phyloP scores from a whole-genome alignment of 2,329 filamentous ascomycete genomes.

The Didymosphaeria variabile region DNA sequence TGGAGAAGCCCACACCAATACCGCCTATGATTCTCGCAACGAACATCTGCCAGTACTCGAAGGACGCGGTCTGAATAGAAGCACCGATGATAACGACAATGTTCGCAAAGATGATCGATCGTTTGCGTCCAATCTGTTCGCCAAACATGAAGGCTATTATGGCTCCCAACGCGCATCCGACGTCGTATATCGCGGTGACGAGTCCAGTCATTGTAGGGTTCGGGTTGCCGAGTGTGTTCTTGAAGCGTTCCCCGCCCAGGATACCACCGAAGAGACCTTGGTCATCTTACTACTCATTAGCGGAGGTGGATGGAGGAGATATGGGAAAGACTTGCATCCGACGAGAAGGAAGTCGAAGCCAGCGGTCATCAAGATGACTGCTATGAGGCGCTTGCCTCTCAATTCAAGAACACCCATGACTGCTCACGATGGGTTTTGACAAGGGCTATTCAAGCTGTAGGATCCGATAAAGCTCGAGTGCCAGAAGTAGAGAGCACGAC shows the following conservation, averaged over 20 bases:
- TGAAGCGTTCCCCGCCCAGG: slow-evolving; percentile 6
- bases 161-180: slow-evolving; percentile 1
- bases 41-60: slow-evolving; percentile 66
- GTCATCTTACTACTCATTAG: neutral
- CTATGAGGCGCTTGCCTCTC: slow-evolving; percentile 2
- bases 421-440: neutral
- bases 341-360: slow-evolving; percentile 2
- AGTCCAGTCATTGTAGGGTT: neutral
- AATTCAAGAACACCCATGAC: neutral
- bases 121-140: neutral
- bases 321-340: neutral
- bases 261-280: slow-evolving; percentile 8
- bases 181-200: neutral
- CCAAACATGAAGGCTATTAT: neutral
- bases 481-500: neutral
- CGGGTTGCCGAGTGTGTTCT: neutral
- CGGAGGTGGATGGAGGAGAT: neutral
- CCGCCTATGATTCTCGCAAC: slow-evolving; percentile 67
- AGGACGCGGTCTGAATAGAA: slow-evolving; percentile 69
- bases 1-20: slow-evolving; percentile 72
- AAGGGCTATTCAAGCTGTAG: neutral
- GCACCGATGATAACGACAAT: slow-evolving; percentile 56
- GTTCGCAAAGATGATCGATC: neutral
- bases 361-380: slow-evolving; percentile 1
- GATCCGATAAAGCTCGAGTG: neutral